Evolutionary conservation across 2,329 filamentous ascomycete genomes (phyloP), one percentile per base, ranked within the genome.

Genomic region (Stagonosporopsis cucurbitacearum): DNA sequence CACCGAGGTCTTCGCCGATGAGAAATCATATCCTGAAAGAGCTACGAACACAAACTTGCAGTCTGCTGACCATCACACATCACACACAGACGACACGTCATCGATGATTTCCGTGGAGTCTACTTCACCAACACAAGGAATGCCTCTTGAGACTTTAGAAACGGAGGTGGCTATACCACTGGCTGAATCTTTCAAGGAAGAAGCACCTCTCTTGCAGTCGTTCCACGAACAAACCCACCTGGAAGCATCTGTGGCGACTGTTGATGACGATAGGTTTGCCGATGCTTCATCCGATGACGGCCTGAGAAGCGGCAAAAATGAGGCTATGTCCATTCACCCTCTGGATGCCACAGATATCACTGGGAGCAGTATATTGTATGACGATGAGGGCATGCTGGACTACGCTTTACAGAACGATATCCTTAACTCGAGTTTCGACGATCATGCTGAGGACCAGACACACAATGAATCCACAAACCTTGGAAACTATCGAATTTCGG

Each of bases 201-300:
- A 45, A 44, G 33, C 25, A 22, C 44, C 45, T 28, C 40, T 55
- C 13, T 17, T 23, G 11, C 8, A 19, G 4, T 33, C 26, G n/a
- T 13, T 30, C 1, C 26, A 37, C 13, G 36, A 43, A 42, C 45
- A 45, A 43, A 22, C 26, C 23, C 42, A 46, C 20, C 44, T 57
- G 35, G 53, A 59, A 15, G 62, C 61, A 6, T 77, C 74, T 8
- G 41, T 64, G 5, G 64, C 69, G 19, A 75, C 73, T 20, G 67
- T 66, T 26, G 77, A 78, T 50, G 73, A 76, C 35, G 75, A 78
- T 54, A 63, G 75, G 19, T 78, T 78, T 62, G 75, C 77, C 19
- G 76, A 80, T 63, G 76, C 76, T 35, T 65, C 61, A 19, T 75
- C 74, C n/a, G 73, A 77, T 19, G 70, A 75, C 22, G 69, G 70